Evolutionary conservation across 2,329 filamentous ascomycete genomes (phyloP), one percentile per base, ranked within the genome.

Genomic region (Trichophyton simii): DNA sequence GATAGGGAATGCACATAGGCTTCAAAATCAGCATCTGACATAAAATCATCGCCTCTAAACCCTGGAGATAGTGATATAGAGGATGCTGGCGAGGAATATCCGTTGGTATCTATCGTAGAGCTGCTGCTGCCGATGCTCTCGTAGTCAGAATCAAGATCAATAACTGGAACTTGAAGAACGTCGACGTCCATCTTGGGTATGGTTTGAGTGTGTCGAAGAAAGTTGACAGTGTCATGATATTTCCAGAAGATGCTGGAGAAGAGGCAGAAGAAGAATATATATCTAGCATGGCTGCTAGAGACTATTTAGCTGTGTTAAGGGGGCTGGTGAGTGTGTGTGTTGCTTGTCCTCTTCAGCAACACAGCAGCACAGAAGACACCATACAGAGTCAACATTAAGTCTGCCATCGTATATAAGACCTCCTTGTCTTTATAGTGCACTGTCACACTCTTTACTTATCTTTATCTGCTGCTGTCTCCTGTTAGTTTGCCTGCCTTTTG

Each of bases 21-120:
- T 6, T 66, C 63, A 9, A 69, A 67, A 3, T 67, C 63, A 4
- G 69, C 68, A n/a, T 72, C 70, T 0, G 67, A 65, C 3, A 69
- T 59, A 25, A 67, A 71, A 25, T 72, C 69, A 0, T 66, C 66
- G 0, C 67, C 63, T 4, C 36, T 9, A 20, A 63, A 60, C 2
- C n/a, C 1, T 41, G 55, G 6, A 11, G 31, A 25, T n/a, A 18
- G 38, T 2, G 31, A 38, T 41, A 34, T 8, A 15, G 22, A 34
- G 11, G 50, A 34, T 13, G 44, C 44, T 20, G 44, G 44, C 9
- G 44, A 22, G 7, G 44, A 48, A 11, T 22, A 11, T 25, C 22
- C 44, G 22, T 41, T 31, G 11, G 31, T 18, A 9, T 31, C 55
- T 58, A 25, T 25, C 9, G 55, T 58, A 5, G 38, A 11, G 11